Evolutionary conservation across 2,329 filamentous ascomycete genomes (phyloP).

Genomic region (Penicillium occitanis): DNA sequence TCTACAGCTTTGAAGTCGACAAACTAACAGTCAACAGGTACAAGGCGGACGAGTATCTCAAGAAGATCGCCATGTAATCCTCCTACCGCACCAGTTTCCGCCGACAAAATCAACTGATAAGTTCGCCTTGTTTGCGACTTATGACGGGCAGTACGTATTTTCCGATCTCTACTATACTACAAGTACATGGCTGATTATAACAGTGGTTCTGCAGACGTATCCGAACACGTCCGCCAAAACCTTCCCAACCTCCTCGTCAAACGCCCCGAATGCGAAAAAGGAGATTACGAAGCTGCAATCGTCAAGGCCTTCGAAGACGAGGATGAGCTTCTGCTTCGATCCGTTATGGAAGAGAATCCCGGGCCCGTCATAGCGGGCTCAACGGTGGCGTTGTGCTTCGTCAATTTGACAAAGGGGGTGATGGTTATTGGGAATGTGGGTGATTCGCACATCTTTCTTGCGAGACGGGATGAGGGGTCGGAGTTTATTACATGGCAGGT

Average conservation of each 20-base stretch:
- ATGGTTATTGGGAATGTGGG: constrained; percentile 37
- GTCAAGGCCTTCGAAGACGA: constrained; percentile 32
- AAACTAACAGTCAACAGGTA: constrained; percentile 25
- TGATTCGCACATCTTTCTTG: constrained; percentile 38
- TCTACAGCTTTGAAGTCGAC: not conserved
- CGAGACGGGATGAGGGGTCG: constrained; percentile 31
- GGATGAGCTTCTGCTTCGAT: constrained; percentile 31
- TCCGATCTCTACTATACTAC: not conserved
- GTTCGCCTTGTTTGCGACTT: constrained; percentile 36
- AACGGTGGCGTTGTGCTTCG: constrained; percentile 36
- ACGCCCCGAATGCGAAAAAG: constrained; percentile 32
- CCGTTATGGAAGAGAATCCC: constrained; percentile 27
- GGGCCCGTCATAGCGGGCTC: constrained; percentile 35
- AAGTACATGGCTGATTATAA: not conserved
- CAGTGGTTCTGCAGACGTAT: constrained; percentile 35
- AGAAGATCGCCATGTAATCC: constrained; percentile 34
- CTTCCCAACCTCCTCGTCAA: constrained; percentile 30
- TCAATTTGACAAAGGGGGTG: constrained; percentile 35
- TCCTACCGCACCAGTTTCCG: constrained; percentile 34
- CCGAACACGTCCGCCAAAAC: constrained; percentile 34
- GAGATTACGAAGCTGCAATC: constrained; percentile 34
- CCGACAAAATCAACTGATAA: constrained; percentile 29
- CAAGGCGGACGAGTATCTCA: constrained; percentile 33
- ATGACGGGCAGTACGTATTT: constrained; percentile 39
- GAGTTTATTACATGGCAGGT: constrained; percentile 28